Evolutionary conservation across 1,284 basidiomycete species (phyloP).

Genomic region (Cutaneotrichosporon sp.): DNA sequence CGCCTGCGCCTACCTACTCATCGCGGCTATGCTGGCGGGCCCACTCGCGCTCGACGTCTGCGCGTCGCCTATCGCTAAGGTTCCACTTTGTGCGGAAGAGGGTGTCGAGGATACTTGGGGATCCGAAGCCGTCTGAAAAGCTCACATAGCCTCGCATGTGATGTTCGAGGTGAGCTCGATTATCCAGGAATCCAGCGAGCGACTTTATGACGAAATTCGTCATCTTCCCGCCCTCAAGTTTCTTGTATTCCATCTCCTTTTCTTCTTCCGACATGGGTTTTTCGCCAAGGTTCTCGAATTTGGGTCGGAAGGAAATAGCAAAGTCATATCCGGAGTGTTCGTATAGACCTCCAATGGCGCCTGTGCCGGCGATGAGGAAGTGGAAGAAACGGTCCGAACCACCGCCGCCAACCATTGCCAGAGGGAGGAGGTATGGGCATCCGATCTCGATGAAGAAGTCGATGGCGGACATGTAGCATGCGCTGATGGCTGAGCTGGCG

Average conservation of each 20-base stretch:
- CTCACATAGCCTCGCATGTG: constrained; percentile 4
- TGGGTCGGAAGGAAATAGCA: not conserved
- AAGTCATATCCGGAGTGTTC: constrained; percentile 8
- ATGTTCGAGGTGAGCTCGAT: constrained; percentile 5
- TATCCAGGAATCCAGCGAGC: constrained; percentile 4
- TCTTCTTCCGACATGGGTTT: not conserved
- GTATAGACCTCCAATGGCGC: not conserved
- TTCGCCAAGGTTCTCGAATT: not conserved
- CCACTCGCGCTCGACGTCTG: constrained; percentile 10
- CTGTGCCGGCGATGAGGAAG: constrained; percentile 4
- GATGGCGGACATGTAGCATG: constrained; percentile 5
- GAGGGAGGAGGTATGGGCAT: constrained; percentile 2
- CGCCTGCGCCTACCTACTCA: too few species aligned
- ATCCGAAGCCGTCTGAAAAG: constrained; percentile 3
- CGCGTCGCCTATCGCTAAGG: not conserved
- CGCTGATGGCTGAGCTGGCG: constrained; percentile 2
- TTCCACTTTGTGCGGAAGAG: constrained; percentile 2
- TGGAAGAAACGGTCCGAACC: not conserved
- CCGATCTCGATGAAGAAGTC: constrained; percentile 9
- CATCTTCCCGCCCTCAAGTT: too few species aligned
- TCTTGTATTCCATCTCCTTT: not conserved
- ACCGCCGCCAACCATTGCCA: not conserved
- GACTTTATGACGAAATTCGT: not conserved
- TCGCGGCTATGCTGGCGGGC: not conserved
- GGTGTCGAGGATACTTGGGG: not conserved